A percentile compares a stretch with the other conserved stretches of the same genome.
Evolutionary conservation across 768 basidiomycete genomes (phyloP).

Genomic region (Agaricus bisporus): DNA sequence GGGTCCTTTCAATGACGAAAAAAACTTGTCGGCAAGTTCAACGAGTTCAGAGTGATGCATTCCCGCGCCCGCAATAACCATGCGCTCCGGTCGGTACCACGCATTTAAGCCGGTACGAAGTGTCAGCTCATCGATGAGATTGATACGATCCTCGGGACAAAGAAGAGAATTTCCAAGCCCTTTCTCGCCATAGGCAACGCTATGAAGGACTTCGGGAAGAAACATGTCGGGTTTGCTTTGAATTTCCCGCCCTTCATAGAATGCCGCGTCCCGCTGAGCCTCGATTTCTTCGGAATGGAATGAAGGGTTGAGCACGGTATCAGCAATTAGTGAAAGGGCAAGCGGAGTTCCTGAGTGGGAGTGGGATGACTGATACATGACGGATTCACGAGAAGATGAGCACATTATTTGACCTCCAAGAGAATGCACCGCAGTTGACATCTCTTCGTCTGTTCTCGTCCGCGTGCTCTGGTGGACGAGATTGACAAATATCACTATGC

Average conservation of each 20-base stretch:
- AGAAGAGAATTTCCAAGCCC: slow-evolving; percentile 89
- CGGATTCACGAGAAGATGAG: slow-evolving; percentile 86
- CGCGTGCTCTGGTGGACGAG: slow-evolving; percentile 57
- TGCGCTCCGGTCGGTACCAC: slow-evolving; percentile 91
- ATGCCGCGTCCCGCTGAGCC: slow-evolving; percentile 78
- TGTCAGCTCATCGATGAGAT: slow-evolving; percentile 51
- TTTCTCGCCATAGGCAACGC: slow-evolving; percentile 70
- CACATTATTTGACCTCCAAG: slow-evolving; percentile 91
- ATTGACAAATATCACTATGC: background rate
- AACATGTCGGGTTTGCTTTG: slow-evolving; percentile 87
- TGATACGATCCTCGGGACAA: slow-evolving; percentile 81
- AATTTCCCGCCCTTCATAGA: slow-evolving; percentile 88
- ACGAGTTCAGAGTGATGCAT: slow-evolving; percentile 88
- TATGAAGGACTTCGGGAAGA: slow-evolving; percentile 85
- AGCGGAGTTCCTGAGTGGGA: slow-evolving; percentile 78
- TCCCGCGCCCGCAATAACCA: slow-evolving; percentile 93
- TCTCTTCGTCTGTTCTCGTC: slow-evolving; percentile 65
- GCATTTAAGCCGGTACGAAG: slow-evolving; percentile 61
- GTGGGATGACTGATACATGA: slow-evolving; percentile 97
- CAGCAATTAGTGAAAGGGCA: slow-evolving; percentile 84
- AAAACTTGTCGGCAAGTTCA: slow-evolving; percentile 77
- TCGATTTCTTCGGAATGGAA: slow-evolving; percentile 76
- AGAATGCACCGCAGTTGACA: slow-evolving; percentile 74
- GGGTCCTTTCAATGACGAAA: slow-evolving; percentile 57
- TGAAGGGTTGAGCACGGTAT: slow-evolving; percentile 78